Conservation (phyloP, 768 basidiomycete genomes). For the Lactarius evosmus region DNA sequence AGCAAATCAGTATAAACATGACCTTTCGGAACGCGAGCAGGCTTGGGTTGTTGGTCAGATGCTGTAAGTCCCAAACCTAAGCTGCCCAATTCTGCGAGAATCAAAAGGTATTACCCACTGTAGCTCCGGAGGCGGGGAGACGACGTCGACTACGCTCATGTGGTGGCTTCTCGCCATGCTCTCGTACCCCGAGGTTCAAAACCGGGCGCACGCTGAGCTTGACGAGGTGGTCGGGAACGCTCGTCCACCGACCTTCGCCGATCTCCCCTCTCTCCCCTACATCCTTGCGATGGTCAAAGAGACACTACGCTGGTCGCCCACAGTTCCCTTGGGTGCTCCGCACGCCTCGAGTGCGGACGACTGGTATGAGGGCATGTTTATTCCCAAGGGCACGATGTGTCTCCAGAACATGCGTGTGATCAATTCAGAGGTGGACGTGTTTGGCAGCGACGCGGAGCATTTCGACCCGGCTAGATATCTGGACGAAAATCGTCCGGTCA, state of each 20-base stretch:
- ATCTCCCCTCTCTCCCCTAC: too few relatives aligned
- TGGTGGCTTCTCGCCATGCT: too few relatives aligned
- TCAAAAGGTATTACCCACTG: not conserved
- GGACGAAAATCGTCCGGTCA: slow-evolving; percentile 1
- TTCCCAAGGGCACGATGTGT: too few relatives aligned
- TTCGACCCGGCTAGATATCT: not conserved
- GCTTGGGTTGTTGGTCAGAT: slow-evolving; percentile 4
- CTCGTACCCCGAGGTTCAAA: too few relatives aligned
- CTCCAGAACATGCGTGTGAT: too few relatives aligned
- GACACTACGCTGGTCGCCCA: too few relatives aligned
- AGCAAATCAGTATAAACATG: not conserved
- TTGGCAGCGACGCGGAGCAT: not conserved
- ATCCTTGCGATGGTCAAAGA: too few relatives aligned
- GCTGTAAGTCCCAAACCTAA: slow-evolving; percentile 11
- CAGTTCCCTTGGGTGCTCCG: slow-evolving; percentile 33
- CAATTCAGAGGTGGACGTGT: not conserved
- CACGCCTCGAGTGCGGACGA: slow-evolving; percentile 10
- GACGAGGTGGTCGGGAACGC: slow-evolving; percentile 40
- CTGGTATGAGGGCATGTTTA: slow-evolving; percentile 9
- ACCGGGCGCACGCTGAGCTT: slow-evolving; percentile 34
- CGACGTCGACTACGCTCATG: too few relatives aligned
- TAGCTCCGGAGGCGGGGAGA: slow-evolving; percentile 27
- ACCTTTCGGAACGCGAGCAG: not conserved
- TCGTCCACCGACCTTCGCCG: too few relatives aligned
- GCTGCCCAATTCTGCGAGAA: not conserved